phyloP scores from a whole-genome alignment of 2,329 filamentous ascomycete genomes.

The Neofusicoccum laricinum region DNA sequence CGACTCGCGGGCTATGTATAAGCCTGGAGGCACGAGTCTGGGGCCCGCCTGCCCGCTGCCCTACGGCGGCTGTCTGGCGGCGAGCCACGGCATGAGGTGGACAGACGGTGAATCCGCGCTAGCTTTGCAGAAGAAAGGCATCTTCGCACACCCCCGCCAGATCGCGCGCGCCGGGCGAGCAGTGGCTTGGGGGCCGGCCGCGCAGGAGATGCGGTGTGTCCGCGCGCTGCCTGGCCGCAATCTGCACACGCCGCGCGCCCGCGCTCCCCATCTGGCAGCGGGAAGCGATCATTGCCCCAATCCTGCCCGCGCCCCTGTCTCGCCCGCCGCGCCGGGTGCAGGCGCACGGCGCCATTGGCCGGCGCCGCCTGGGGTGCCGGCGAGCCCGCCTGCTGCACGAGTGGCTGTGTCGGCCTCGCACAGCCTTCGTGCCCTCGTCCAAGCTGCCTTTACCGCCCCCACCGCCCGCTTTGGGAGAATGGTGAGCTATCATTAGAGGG shows the following conservation, averaged over 20 bases:
- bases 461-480: constrained; percentile 14
- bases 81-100: constrained; percentile 31
- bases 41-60: constrained; percentile 24
- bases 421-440: constrained; percentile 11
- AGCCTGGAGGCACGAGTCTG: not conserved
- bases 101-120: constrained; percentile 33
- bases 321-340: constrained; percentile 19
- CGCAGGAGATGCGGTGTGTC: constrained; percentile 34
- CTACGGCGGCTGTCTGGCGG: constrained; percentile 26
- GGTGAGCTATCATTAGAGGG: constrained; percentile 14
- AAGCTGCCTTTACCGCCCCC: constrained; percentile 13
- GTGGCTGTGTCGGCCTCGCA: constrained; percentile 11
- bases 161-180: constrained; percentile 38
- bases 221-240: constrained; percentile 24
- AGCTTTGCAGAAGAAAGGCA: constrained; percentile 33
- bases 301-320: constrained; percentile 19
- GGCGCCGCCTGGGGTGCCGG: not conserved
- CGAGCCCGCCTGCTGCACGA: constrained; percentile 2
- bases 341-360: constrained; percentile 18
- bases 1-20: not conserved
- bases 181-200: constrained; percentile 28
- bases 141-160: constrained; percentile 31
- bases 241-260: constrained; percentile 13
- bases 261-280: constrained; percentile 14
- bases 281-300: constrained; percentile 19